Evolutionary conservation across 164 flowering plant species (phyloP), one percentile per base, ranked within the genome.

Genomic region (Protea cynaroides): DNA sequence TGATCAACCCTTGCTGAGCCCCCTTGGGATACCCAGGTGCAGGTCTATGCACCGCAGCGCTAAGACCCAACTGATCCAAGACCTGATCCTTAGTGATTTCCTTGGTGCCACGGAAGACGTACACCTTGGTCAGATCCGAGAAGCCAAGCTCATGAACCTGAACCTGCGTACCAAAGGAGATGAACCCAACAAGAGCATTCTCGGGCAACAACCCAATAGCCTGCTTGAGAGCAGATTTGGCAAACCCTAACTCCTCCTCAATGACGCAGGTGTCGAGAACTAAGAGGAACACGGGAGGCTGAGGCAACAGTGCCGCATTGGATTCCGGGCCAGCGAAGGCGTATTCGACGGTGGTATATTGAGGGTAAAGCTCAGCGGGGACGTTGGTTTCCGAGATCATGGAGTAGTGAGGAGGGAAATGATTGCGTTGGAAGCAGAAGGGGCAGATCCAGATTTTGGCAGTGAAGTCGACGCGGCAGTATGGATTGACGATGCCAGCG

Each of bases 381-480:
- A 89, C 69, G 62, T 86, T 83, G 59, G 84, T 69, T 36, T 86
- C 90, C 60, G 87, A 82, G 71, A 94, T 84, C 57, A 65, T 64
- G 49, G 80, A 34, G 66, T 91, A 94, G 51, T 85, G 88, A 0
- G 70, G 95, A 0, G 97, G 98, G 67, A 94, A 94, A 10, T 86
- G 96, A 56, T 85, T 89, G 61, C 98, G 83, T 67, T 85, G 87
- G 65, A 73, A 85, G 71, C 97, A 91, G 57, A 94, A 83, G 0
- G 95, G 97, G 72, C 97, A 94, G 90, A 85, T 89, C 98, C 98
- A 94, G 72, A 89, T 85, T 75, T 83, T 88, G 62, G 90, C 88
- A 12, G 75, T 21, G 81, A 83, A 88, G 66, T 94, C 98, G 50
- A 91, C 96, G 34, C 83, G 86, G 51, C 72, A 63, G 66, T 72